Evolutionary conservation across 805 yeast genomes (phyloP).

Genomic region (Hanseniaspora osmophila): DNA sequence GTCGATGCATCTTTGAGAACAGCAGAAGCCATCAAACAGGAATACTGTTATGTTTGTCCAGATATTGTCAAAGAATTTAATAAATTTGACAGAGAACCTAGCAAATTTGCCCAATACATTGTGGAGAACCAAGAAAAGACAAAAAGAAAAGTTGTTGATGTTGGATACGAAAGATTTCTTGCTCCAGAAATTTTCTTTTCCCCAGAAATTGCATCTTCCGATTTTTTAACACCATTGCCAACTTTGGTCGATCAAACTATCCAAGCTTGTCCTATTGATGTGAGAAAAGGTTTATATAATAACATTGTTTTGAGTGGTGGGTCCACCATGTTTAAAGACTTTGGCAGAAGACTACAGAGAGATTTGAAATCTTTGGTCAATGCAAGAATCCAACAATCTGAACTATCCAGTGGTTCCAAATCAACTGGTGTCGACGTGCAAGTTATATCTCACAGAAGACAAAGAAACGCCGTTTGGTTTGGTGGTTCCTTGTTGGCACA

Average conservation of each 20-base stretch:
- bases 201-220: constrained; percentile 93
- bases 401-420: constrained; percentile 54
- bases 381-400: constrained; percentile 74
- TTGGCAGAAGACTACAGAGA: constrained; percentile 93
- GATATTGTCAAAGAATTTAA: constrained; percentile 93
- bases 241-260: constrained; percentile 91
- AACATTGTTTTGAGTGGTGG: constrained; percentile 96
- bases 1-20: constrained; percentile 84
- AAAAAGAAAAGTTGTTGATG: constrained; percentile 59
- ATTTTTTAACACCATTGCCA: constrained; percentile 90
- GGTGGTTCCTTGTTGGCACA: constrained; percentile 96
- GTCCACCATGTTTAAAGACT: constrained; percentile 96
- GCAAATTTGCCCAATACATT: constrained; percentile 81
- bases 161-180: constrained; percentile 92
- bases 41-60: constrained; percentile 93
- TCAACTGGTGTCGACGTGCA: constrained; percentile 93
- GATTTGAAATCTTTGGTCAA: constrained; percentile 80
- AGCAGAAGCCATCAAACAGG: constrained; percentile 93
- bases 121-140: constrained; percentile 67
- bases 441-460: constrained; percentile 93
- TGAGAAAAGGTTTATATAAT: constrained; percentile 87
- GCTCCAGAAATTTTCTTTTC: constrained; percentile 99
- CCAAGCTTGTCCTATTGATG: constrained; percentile 93
- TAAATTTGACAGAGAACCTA: constrained; percentile 88
- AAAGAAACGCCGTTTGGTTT: constrained; percentile 98